Evolutionary conservation across 2,329 filamentous ascomycete species (phyloP), one percentile per base, ranked within the genome.

Genomic region (Rutstroemia sp.): DNA sequence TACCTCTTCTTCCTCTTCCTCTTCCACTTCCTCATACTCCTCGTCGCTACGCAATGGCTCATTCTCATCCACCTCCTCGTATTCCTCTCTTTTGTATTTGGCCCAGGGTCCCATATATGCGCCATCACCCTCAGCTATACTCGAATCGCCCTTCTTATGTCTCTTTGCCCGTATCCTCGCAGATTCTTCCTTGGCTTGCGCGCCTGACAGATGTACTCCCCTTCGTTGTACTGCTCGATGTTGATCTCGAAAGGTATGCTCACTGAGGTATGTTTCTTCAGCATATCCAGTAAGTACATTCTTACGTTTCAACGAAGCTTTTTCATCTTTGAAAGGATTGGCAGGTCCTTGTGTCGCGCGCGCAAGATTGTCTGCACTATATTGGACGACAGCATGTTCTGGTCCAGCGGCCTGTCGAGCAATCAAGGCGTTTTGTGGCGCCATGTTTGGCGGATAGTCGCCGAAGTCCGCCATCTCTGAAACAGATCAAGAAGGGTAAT

Each of bases 51-150:
- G 86, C 44, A 95, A 77, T 49, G 81, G 83, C 61, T 88, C 89
- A 46, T 83, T 87, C n/a, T 84, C 83, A 58, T 82, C 83, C 18
- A 89, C 84, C 58, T 88, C 81, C 62, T 91, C 87, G 65, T 88
- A 87, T 62, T 92, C 84, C 50, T 85, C 77, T 61, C 84, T 79
- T 65, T 79, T 79, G 68, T 95, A 96, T 69, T 80, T 85, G 8
- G 94, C 95, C 95, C 95, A 99, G 0, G 94, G 95, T 0, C 95
- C 95, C 39, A 95, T 81, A 71, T 99, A 99, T 47, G 91, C 86
- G 54, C 86, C 87, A 7, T 90, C 85, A 0, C 94, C 94, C 66
- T 96, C 92, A 0, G 92, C 87, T 41, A 96, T 79, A 18, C 85
- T 83, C 44, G 90, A 83, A 69, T 92, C 85, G 49, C 94, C 94